These are phyloP conservation scores for Pythium phragmiticola DNA, from an alignment of 352 stramenopile species.

Conservation along the genomic window DNA sequence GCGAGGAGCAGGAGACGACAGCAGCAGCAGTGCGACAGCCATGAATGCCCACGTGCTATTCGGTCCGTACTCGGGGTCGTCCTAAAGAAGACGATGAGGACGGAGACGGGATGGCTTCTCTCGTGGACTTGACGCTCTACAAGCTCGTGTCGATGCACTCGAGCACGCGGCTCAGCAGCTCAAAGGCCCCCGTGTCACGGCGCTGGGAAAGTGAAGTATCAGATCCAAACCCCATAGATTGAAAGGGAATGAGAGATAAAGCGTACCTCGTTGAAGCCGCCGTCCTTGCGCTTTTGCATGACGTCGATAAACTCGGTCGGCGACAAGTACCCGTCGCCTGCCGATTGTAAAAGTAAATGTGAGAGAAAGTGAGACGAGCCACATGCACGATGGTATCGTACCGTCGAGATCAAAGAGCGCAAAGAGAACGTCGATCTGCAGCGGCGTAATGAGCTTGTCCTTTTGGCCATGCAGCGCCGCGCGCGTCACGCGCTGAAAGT, in stretches of 20 bases:
- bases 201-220: conserved; percentile 30
- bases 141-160: conserved; percentile 58
- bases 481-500: conserved; percentile 76
- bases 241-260: background rate
- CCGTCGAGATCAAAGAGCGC: conserved; percentile 78
- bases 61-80: conserved; percentile 60
- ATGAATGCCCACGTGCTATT: conserved; percentile 77
- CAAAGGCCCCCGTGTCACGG: conserved; percentile 73
- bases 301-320: conserved; percentile 84
- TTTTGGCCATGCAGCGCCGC: conserved; percentile 62
- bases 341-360: background rate
- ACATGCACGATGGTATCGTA: conserved; percentile 15
- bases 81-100: background rate
- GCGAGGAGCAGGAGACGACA: too few species aligned
- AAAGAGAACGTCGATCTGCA: conserved; percentile 88
- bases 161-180: conserved; percentile 64
- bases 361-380: background rate
- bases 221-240: background rate
- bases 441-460: conserved; percentile 57
- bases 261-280: conserved; percentile 74
- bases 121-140: conserved; percentile 11
- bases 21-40: conserved; percentile 15
- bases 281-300: conserved; percentile 85
- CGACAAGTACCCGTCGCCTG: conserved; percentile 75
- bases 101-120: background rate